Conservation (phyloP, 1,139 yeast genomes). For the Geotrichum australiense region DNA sequence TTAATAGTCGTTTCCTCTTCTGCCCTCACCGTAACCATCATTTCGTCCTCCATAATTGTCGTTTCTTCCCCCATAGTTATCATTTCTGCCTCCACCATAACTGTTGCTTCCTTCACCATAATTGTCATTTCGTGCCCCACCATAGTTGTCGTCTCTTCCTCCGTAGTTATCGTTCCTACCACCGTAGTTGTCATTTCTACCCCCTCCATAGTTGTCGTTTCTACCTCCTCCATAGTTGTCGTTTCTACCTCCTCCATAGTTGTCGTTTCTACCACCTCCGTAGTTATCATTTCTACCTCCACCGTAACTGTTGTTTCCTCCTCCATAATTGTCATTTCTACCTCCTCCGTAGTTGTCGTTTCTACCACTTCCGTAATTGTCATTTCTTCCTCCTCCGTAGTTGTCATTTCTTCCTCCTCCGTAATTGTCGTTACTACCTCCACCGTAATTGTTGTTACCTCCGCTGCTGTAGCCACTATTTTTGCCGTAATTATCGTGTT, state of each 20-base stretch:
- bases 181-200: conserved; percentile 2
- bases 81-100: not conserved
- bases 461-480: conserved; percentile 3
- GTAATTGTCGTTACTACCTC: conserved; percentile 1
- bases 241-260: not conserved
- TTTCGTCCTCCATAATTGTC: conserved; percentile 1
- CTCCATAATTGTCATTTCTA: conserved; percentile 4
- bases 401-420: conserved; percentile 5
- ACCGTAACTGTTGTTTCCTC: conserved; percentile 2
- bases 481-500: not conserved
- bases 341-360: conserved; percentile 6
- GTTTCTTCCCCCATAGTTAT: not conserved
- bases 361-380: conserved; percentile 1
- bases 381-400: not conserved
- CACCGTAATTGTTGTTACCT: conserved; percentile 6
- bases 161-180: no score
- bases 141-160: conserved; percentile 1
- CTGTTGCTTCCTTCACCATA: not conserved
- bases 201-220: conserved; percentile 1
- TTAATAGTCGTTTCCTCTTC: no score
- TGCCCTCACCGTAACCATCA: not conserved
- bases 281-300: conserved; percentile 1
- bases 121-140: conserved; percentile 2
- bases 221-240: conserved; percentile 4
- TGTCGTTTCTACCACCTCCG: not conserved